Evolutionary conservation across 2,329 filamentous ascomycete genomes (phyloP), one percentile per base, ranked within the genome.

Genomic region (Simplicillium sp.): DNA sequence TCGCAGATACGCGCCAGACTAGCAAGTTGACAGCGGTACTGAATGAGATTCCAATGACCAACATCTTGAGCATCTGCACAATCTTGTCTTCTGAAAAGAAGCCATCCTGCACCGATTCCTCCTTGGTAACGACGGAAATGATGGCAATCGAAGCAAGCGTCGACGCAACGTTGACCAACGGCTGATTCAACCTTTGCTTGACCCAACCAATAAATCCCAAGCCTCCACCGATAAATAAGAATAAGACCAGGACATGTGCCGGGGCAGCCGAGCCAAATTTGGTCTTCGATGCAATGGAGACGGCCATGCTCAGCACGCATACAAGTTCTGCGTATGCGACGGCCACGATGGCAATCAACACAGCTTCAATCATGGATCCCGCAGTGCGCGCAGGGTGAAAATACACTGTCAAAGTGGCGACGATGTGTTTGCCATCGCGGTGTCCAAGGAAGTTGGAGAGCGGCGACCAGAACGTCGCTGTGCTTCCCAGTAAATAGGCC

Each of bases 51-150:
- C 84, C 87, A 65, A 90, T 78, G n/a, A 84, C 59, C 36, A 94
- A 71, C 74, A 94, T 89, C 58, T 88, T 87, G 51, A 92, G 65
- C 18, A 90, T 81, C 58, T 94, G 86, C 0, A 80, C 67, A 39
- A 95, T 83, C 61, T 94, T 94, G 44, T 78, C 78, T 50, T 84
- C 79, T 0, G 84, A 88, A 53, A 95, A 87, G 39, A 82, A 81
- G 6, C 85, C 87, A 29, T 75, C 80, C 52, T 94, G 86, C 1
- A 96, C 81, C 3, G 87, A 80, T 38, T 87, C 88, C 60, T 96
- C 90, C 61, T 94, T 94, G 11, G 90, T 95, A 46, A 96, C 68
- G 36, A 94, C 78, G 3, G 85, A 89, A 55, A 96, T 94, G 47
- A 92, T 85, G 38, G 87, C 87, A 43, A 97, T 80, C 29, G 87